These are phyloP conservation scores for Cochlearia excelsa DNA, from an alignment of 345 rosid species.

Conservation along the genomic window DNA sequence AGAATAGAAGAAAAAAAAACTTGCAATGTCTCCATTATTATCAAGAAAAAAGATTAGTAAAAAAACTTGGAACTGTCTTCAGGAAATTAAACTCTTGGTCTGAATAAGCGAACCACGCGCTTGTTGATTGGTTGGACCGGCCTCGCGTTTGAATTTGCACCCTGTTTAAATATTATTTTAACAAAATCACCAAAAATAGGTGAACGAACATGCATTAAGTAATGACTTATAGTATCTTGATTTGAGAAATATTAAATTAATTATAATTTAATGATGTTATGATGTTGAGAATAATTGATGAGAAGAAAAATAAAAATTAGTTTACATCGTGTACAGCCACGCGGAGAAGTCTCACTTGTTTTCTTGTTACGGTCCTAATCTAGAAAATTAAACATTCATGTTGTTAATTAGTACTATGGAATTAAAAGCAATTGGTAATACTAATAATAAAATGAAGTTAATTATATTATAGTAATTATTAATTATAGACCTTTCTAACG, in stretches of 20 bases:
- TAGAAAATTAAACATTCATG: not conserved
- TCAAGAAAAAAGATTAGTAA: no score
- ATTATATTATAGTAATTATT: not conserved
- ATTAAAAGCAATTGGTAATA: not conserved
- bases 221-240: slow-evolving; percentile 6
- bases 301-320: slow-evolving; percentile 23
- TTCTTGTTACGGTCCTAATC: slow-evolving; percentile 52
- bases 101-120: slow-evolving; percentile 18
- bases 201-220: no score
- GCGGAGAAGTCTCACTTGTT: slow-evolving; percentile 66
- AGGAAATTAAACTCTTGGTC: slow-evolving; percentile 23
- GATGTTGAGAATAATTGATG: not conserved
- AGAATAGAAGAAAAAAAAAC: not conserved
- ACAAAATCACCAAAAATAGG: no score
- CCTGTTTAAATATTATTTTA: slow-evolving; percentile 13
- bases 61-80: no score
- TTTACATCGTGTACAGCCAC: slow-evolving; percentile 76
- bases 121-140: slow-evolving; percentile 34
- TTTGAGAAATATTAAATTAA: not conserved
- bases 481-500: slow-evolving; percentile 48
- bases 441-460: not conserved
- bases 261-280: slow-evolving; percentile 3
- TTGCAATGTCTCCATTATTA: not conserved
- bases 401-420: not conserved
- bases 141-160: slow-evolving; percentile 23